Conservation (phyloP, 139 green algal genomes). For the Zygnema circumcarinatum region DNA sequence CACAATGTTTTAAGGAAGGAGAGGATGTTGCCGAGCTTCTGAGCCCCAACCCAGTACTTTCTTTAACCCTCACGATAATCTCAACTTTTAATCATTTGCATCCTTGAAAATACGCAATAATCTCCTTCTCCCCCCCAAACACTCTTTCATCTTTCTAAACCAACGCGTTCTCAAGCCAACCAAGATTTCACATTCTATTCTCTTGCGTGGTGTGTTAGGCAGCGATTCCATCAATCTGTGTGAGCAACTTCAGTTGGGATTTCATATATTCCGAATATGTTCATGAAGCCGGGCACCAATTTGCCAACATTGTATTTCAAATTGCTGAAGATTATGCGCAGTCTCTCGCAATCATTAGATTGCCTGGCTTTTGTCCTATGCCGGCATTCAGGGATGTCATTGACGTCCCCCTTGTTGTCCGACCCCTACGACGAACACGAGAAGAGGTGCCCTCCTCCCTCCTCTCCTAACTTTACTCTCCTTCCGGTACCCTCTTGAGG, state of each 20-base stretch:
- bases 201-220: conserved; percentile 33
- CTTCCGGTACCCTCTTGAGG: too few species aligned
- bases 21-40: too few species aligned
- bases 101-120: too few species aligned
- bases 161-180: too few species aligned
- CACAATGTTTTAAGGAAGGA: too few species aligned
- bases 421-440: conserved; percentile 49
- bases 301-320: conserved; percentile 54
- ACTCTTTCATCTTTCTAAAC: too few species aligned
- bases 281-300: conserved; percentile 38
- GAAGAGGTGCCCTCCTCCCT: conserved; percentile 20
- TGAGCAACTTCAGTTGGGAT: conserved; percentile 79
- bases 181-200: too few species aligned
- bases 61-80: too few species aligned
- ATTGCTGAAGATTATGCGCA: conserved; percentile 75
- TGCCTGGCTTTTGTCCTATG: conserved; percentile 62
- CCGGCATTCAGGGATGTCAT: conserved; percentile 73
- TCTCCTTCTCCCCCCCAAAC: too few species aligned
- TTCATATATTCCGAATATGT: conserved; percentile 77
- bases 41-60: too few species aligned
- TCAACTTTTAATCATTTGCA: too few species aligned
- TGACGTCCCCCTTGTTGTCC: conserved; percentile 76
- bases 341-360: conserved; percentile 57
- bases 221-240: conserved; percentile 67
- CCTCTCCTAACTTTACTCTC: background rate